These are phyloP conservation scores for Backusella tuberculispora DNA, from an alignment of 192 early-diverging fungal species.

Conservation along the genomic window DNA sequence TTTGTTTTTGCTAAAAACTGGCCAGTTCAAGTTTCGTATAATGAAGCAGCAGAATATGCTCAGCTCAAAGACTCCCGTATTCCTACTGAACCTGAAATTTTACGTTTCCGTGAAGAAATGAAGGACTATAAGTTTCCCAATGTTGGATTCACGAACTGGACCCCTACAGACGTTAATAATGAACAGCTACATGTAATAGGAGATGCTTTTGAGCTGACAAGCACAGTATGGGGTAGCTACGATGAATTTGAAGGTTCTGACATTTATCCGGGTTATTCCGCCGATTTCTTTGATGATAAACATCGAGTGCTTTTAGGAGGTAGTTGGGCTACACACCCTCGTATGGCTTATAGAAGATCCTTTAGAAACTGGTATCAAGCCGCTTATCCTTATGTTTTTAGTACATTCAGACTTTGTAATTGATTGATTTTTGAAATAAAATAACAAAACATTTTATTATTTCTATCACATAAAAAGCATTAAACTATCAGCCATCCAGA, in stretches of 20 bases:
- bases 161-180: constrained; percentile 52
- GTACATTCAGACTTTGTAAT: constrained; percentile 63
- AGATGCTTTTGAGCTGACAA: constrained; percentile 85
- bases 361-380: constrained; percentile 95
- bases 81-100: constrained; percentile 79
- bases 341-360: constrained; percentile 66
- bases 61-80: constrained; percentile 58
- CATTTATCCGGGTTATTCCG: constrained; percentile 88
- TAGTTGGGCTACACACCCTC: constrained; percentile 85
- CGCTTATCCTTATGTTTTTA: constrained; percentile 83
- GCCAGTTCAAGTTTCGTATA: constrained; percentile 73
- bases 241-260: constrained; percentile 63
- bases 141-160: constrained; percentile 72
- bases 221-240: constrained; percentile 62
- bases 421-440: not conserved
- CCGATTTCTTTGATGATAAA: constrained; percentile 90
- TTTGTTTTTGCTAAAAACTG: constrained; percentile 57
- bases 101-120: constrained; percentile 38
- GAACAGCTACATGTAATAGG: constrained; percentile 49
- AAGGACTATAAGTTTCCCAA: constrained; percentile 55
- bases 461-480: not conserved
- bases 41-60: constrained; percentile 76
- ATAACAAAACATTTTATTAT: not conserved
- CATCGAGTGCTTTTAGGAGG: constrained; percentile 85
- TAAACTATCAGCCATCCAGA: constrained; percentile 25